phyloP scores from a whole-genome alignment of 1,284 basidiomycete species.

The Sutorius eximius region DNA sequence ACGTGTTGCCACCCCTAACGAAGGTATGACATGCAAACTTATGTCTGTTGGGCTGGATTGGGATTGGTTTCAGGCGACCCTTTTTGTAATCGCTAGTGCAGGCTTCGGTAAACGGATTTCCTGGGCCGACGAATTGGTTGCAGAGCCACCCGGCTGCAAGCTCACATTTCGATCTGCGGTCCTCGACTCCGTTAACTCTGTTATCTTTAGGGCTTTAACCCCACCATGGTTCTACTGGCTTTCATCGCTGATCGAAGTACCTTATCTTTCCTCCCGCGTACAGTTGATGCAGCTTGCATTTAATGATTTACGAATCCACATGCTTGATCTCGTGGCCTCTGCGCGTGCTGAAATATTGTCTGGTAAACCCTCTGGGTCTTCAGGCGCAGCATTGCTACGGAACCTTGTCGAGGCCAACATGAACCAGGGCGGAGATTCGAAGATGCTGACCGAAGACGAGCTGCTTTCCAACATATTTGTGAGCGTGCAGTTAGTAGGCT shows the following conservation, averaged over 20 bases:
- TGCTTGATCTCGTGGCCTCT: slow-evolving; percentile 40
- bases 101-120: slow-evolving; percentile 41
- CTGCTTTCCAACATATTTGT: slow-evolving; percentile 48
- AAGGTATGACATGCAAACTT: slow-evolving; percentile 21
- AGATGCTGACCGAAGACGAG: slow-evolving; percentile 43
- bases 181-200: slow-evolving; percentile 25
- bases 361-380: slow-evolving; percentile 28
- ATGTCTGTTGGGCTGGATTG: background rate
- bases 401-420: slow-evolving; percentile 50
- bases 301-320: slow-evolving; percentile 38
- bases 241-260: slow-evolving; percentile 33
- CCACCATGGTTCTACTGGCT: slow-evolving; percentile 38
- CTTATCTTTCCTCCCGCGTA: slow-evolving; percentile 36
- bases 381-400: slow-evolving; percentile 39
- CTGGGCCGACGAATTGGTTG: slow-evolving; percentile 31
- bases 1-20: slow-evolving; percentile 33
- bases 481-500: slow-evolving; percentile 10
- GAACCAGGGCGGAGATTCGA: slow-evolving; percentile 32
- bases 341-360: slow-evolving; percentile 36
- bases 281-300: slow-evolving; percentile 32
- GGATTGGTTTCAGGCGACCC: slow-evolving; percentile 31
- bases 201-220: slow-evolving; percentile 34
- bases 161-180: slow-evolving; percentile 39
- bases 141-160: slow-evolving; percentile 30
- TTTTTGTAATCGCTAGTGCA: slow-evolving; percentile 43